Conservation (phyloP, 139 green algal species). For the Chlamydomonas schloesseri region DNA sequence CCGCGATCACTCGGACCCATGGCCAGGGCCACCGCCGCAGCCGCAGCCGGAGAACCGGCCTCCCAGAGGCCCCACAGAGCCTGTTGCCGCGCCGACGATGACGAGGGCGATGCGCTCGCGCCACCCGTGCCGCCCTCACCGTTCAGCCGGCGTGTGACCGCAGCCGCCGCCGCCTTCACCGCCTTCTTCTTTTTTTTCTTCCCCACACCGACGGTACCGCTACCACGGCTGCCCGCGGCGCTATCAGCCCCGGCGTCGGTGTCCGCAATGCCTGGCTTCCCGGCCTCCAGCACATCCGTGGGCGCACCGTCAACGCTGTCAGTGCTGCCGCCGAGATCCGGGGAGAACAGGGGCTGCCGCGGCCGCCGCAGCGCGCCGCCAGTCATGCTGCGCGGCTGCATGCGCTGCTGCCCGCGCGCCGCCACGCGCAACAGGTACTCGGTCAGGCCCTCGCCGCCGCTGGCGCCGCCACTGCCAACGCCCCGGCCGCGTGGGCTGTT, state of each 20-base stretch:
- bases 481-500: too few species aligned
- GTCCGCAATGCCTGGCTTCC: too few species aligned
- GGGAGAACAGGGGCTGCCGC: not conserved
- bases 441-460: too few species aligned
- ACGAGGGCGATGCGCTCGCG: not conserved
- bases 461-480: too few species aligned
- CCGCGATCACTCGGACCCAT: not conserved
- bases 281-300: too few species aligned
- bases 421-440: too few species aligned
- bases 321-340: not conserved
- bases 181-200: not conserved
- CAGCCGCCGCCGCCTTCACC: not conserved
- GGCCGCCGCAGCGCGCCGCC: too few species aligned
- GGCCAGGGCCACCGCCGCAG: not conserved
- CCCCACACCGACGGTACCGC: not conserved
- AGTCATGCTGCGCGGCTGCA: too few species aligned
- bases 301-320: too few species aligned
- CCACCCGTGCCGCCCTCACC: not conserved
- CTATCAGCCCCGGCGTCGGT: too few species aligned
- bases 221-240: not conserved
- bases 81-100: not conserved
- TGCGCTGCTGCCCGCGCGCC: too few species aligned
- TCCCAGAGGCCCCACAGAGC: slow-evolving; percentile 9
- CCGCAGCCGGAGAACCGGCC: not conserved
- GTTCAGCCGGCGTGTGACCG: not conserved